Conservation (phyloP, 106 monocot genomes). For the Acanthochlamys bracteata region DNA sequence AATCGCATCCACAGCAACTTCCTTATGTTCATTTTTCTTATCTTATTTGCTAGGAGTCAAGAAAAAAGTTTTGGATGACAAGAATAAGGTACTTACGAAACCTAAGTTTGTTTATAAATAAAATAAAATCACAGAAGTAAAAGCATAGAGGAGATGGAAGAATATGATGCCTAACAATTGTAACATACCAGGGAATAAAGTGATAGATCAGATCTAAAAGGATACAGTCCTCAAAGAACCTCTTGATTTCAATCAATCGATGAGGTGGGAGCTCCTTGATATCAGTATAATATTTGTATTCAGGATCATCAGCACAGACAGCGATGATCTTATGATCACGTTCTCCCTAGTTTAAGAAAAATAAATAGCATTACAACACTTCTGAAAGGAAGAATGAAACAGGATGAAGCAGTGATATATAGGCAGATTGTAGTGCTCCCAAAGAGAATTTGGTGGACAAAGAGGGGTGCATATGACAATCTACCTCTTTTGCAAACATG, state of each 20-base stretch:
- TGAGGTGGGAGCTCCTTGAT: conserved; percentile 91
- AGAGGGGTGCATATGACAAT: background rate
- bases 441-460: too few relatives aligned
- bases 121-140: too few relatives aligned
- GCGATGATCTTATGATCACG: conserved; percentile 89
- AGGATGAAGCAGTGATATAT: too few relatives aligned
- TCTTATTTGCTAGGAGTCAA: conserved; percentile 25
- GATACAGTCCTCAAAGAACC: conserved; percentile 82
- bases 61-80: background rate
- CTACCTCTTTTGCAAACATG: background rate
- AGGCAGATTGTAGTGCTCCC: too few relatives aligned
- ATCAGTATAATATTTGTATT: conserved; percentile 71
- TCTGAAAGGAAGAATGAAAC: background rate
- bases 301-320: conserved; percentile 87
- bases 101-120: too few relatives aligned
- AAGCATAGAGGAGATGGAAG: too few relatives aligned
- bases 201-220: too few relatives aligned
- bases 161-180: too few relatives aligned
- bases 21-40: conserved; percentile 89
- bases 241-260: conserved; percentile 80
- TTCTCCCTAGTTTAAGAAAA: conserved; percentile 45
- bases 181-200: too few relatives aligned
- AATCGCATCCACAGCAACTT: conserved; percentile 77
- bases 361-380: background rate
- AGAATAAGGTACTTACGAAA: too few relatives aligned